Conservation (phyloP, 129 eudicot species). For the Flaveria trinervia region DNA sequence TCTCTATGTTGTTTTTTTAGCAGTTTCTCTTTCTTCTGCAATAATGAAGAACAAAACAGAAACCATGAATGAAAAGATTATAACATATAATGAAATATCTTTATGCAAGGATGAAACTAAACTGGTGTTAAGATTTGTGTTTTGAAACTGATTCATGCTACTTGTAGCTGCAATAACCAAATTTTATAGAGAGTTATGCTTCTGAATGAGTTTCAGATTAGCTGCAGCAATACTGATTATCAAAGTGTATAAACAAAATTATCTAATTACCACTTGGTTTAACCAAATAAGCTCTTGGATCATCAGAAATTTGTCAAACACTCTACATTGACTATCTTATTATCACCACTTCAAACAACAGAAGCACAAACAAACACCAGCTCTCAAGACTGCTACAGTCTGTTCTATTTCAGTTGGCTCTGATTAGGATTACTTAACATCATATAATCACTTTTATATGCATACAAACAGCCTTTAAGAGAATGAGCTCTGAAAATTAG, state of each 20-base stretch:
- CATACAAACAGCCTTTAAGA: background rate
- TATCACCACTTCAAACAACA: background rate
- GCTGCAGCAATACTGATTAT: too few species aligned
- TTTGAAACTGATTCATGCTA: too few species aligned
- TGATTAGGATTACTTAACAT: background rate
- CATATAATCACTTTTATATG: background rate
- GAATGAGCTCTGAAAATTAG: background rate
- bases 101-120: background rate
- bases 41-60: conserved; percentile 3
- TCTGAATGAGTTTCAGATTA: too few species aligned
- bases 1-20: conserved; percentile 90
- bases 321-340: background rate
- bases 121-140: too few species aligned
- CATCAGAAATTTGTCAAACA: background rate
- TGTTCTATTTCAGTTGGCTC: too few species aligned
- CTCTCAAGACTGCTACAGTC: background rate
- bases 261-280: too few species aligned
- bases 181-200: too few species aligned
- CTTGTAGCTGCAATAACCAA: too few species aligned
- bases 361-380: background rate
- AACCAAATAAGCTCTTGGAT: background rate
- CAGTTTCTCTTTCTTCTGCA: conserved; percentile 81
- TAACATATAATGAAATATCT: background rate
- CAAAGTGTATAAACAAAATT: too few species aligned
- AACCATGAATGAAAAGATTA: conserved; percentile 1